phyloP scores from a whole-genome alignment of 768 basidiomycete species.

The Auriscalpium microsporum region DNA sequence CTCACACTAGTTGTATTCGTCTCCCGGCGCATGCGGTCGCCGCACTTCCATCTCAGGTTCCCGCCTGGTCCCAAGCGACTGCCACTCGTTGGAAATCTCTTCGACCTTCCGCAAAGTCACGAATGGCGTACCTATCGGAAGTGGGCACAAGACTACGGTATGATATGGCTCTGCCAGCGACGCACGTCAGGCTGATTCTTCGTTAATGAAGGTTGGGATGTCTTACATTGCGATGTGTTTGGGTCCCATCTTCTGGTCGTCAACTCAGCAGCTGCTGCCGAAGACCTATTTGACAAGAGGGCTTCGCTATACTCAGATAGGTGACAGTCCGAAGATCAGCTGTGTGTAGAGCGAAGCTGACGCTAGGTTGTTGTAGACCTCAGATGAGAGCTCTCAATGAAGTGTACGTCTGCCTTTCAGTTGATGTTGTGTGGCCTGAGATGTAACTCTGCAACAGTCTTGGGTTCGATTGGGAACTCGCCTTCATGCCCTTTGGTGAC shows the following conservation, averaged over 20 bases:
- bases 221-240: constrained; percentile 19
- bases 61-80: too few species aligned
- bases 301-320: constrained; percentile 26
- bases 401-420: constrained; percentile 12
- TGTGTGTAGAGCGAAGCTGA: background rate
- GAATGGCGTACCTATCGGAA: too few species aligned
- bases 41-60: too few species aligned
- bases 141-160: too few species aligned
- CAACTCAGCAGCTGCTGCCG: constrained; percentile 21
- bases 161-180: too few species aligned
- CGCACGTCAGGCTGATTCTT: background rate
- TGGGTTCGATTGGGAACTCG: constrained; percentile 33
- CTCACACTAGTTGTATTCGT: too few species aligned
- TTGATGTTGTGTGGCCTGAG: background rate
- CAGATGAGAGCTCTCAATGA: constrained; percentile 21
- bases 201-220: constrained; percentile 14
- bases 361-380: constrained; percentile 1
- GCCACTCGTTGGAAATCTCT: too few species aligned
- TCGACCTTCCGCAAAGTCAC: too few species aligned
- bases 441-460: constrained; percentile 22
- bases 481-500: constrained; percentile 32
- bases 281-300: constrained; percentile 24
- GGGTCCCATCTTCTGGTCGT: constrained; percentile 20
- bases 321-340: background rate
- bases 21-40: too few species aligned